Base-by-base conservation (phyloP, 169 alveolate genomes). In the Plasmodium reichenowi region DNA sequence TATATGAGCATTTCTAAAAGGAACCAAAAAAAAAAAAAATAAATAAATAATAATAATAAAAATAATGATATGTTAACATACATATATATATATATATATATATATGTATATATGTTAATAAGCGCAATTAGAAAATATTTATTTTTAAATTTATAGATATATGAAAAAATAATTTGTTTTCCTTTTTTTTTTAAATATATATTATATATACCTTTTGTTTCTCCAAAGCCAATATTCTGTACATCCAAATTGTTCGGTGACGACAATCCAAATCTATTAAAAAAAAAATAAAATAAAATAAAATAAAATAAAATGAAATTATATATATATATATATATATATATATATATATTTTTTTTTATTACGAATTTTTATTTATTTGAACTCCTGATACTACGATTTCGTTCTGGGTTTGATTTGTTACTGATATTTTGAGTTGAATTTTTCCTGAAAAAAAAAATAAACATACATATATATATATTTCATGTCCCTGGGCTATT, bases 351-450 rank as follows among this genome's bases (percentile, higher is more conserved):
- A 13, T 32, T 5, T 32, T 38, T 38, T 38, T 38, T 38, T 2
- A 29, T 76, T 76, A 76, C 73, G 92, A 85, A 54, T 85, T 85
- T 66, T 85, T 85, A 71, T 85, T 85, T 71, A 85, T 85, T 32
- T 85, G 92, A 32, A 85, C 71, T 71, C 92, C 92, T 8, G 92
- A 85, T 7, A 85, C 60, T 10, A 85, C 75, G 6, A 85, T 17
- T 9, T 56, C 43, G 48, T 70, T 60, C 17, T 72, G 67, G 3
- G 92, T 85, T 60, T 85, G 45, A 17, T 85, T 85, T 15, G 85
- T 59, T 38, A 85, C 87, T 10, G 62, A 64, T 7, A 85, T 70
- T 59, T 85, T 85, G 26, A 85, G 52, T 38, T 60, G 86, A 22
- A 85, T 85, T 54, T 85, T 85, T 9, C 74, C 90, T 76, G n/a